Conservation (phyloP, 495 filamentous ascomycete genomes). For the Cercophora sp. region DNA sequence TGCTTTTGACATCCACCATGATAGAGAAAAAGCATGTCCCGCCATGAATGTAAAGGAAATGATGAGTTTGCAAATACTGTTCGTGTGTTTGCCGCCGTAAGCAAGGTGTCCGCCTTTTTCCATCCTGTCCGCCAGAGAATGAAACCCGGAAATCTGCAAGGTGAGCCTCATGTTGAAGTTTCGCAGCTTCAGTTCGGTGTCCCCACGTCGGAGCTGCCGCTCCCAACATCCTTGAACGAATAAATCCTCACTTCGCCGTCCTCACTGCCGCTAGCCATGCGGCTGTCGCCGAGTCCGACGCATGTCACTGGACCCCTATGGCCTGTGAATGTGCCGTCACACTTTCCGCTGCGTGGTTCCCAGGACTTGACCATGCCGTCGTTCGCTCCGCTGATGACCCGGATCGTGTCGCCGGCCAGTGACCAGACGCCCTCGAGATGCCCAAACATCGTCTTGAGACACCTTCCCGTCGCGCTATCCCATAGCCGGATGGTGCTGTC, state of each 20-base stretch:
- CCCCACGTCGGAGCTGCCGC: conserved; percentile 26
- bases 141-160: too few species aligned
- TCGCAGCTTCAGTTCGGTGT: conserved; percentile 28
- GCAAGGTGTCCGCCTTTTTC: too few species aligned
- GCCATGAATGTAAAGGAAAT: too few species aligned
- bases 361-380: conserved; percentile 96
- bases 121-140: too few species aligned
- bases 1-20: background rate
- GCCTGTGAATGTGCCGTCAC: conserved; percentile 85
- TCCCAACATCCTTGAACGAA: conserved; percentile 62
- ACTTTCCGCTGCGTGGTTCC: conserved; percentile 87
- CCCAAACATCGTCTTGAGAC: conserved; percentile 88
- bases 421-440: conserved; percentile 97
- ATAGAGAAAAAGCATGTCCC: too few species aligned
- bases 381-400: conserved; percentile 83
- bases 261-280: conserved; percentile 86
- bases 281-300: conserved; percentile 80
- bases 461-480: conserved; percentile 78
- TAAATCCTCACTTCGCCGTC: conserved; percentile 88
- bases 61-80: too few species aligned
- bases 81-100: too few species aligned
- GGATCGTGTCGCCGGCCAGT: conserved; percentile 83
- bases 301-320: conserved; percentile 68
- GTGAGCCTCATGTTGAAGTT: too few species aligned
- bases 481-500: conserved; percentile 91